phyloP scores from a whole-genome alignment of 768 basidiomycete species.

The Mycena capillaripes region DNA sequence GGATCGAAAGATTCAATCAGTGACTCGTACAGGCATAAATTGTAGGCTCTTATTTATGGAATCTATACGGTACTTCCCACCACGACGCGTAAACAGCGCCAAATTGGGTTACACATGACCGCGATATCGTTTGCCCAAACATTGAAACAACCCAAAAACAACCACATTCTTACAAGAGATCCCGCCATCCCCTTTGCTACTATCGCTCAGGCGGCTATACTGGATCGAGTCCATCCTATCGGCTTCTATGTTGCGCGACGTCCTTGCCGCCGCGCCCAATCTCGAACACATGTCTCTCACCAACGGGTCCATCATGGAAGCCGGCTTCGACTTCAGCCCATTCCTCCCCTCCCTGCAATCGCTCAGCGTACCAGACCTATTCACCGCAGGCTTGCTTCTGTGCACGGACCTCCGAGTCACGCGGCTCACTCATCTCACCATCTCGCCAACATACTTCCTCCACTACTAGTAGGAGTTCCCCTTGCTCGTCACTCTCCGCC shows the following conservation, averaged over 20 bases:
- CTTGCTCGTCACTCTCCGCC: neutral
- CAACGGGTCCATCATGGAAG: neutral
- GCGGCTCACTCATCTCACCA: neutral
- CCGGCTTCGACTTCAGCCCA: neutral
- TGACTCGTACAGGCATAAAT: too few species aligned
- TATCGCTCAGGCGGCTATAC: neutral
- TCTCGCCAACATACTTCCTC: neutral
- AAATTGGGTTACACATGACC: too few species aligned
- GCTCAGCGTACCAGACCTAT: neutral
- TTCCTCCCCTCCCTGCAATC: neutral
- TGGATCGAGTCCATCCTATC: neutral
- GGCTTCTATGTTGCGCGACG: neutral
- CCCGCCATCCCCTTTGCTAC: too few species aligned
- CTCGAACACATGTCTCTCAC: neutral
- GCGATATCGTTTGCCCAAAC: too few species aligned
- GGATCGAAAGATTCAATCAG: too few species aligned
- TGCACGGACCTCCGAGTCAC: neutral
- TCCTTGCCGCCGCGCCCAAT: neutral
- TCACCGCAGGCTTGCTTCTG: neutral
- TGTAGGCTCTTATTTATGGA: too few species aligned
- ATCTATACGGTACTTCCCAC: too few species aligned
- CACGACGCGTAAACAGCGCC: too few species aligned
- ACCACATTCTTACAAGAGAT: too few species aligned
- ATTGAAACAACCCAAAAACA: too few species aligned
- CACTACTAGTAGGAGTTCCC: neutral